Evolutionary conservation across 2,329 filamentous ascomycete genomes (phyloP), one percentile per base, ranked within the genome.

Genomic region (Akanthomyces lecanii): DNA sequence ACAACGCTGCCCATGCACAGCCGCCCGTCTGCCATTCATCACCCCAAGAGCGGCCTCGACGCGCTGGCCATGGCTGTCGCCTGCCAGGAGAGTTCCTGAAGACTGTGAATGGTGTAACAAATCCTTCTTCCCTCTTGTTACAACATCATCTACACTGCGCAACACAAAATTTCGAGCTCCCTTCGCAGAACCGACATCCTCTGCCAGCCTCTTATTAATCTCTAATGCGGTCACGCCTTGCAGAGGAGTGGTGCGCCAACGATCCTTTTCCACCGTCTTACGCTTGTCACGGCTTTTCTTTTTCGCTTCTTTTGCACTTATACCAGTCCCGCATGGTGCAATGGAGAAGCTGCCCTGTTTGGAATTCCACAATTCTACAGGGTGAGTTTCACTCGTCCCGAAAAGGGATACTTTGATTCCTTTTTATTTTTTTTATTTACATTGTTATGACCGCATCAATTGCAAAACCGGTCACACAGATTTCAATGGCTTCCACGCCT

Each of bases 21-120:
- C 66, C 78, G 80, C n/a, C 81, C 81, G 4, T 72, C 70, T 14
- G 69, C 74, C 7, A 69, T 70, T 3, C 74, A 78, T 64, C 78
- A 78, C n/a, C 76, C 76, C n/a, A 81, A 76, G 66, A 83, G 79
- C 64, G 82, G 82, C 23, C 77, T 85, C 5, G 82, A 85, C 65
- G 79, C 82, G 8, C 73, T 85, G 23, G 83, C 82, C 53, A 78
- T 82, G 75, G 83, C 81, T 25, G 77, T 83, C 16, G 82, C 81
- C 28, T 82, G 80, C 65, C 80, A 83, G 69, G 79, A 82, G 67
- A 77, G 69, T 71, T 60, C 54, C 53, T 53, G 38, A 63, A 14
- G 28, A 30, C 28, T 6, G n/a, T 25, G 7, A n/a, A 14, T 42
- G 14, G 6, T 50, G 2, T 28, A 2, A 28, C 36, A 52, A 38